phyloP scores from a whole-genome alignment of 495 filamentous ascomycete genomes.

The Articulospora tetracladia region DNA sequence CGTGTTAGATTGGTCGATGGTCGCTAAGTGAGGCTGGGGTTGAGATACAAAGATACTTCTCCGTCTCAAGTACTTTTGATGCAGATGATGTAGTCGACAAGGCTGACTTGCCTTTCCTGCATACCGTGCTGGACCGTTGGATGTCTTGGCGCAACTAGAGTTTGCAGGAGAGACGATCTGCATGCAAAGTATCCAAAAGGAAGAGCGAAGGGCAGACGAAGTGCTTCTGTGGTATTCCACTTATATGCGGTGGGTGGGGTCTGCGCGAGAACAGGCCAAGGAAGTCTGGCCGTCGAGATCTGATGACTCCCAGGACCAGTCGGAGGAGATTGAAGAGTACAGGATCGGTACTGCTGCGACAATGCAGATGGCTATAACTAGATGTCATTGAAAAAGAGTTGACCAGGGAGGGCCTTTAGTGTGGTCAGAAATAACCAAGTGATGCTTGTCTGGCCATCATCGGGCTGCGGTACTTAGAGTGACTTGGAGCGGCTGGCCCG shows the following conservation, averaged over 20 bases:
- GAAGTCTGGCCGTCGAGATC: conserved; percentile 15
- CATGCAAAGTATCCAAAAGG: conserved; percentile 1
- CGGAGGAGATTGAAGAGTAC: conserved; percentile 20
- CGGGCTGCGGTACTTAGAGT: conserved; percentile 21
- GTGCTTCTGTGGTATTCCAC: conserved; percentile 1
- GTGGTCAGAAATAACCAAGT: conserved; percentile 15
- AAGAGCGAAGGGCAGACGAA: neutral
- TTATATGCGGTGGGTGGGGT: neutral
- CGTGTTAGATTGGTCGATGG: conserved; percentile 19
- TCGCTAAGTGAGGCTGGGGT: conserved; percentile 20
- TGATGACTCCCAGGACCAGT: conserved; percentile 20
- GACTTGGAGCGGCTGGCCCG: conserved; percentile 16
- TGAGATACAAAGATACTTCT: conserved; percentile 23
- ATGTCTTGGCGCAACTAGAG: conserved; percentile 9
- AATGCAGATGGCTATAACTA: conserved; percentile 23
- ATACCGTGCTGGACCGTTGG: conserved; percentile 15
- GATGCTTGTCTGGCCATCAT: conserved; percentile 13
- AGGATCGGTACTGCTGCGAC: conserved; percentile 17
- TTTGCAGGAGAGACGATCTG: neutral
- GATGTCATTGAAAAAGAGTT: conserved; percentile 26
- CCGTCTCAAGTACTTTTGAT: conserved; percentile 22
- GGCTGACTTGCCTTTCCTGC: conserved; percentile 23
- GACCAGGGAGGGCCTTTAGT: conserved; percentile 16
- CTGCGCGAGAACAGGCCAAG: neutral
- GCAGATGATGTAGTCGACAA: conserved; percentile 14